Evolutionary conservation across 2,329 filamentous ascomycete species (phyloP).

Genomic region (Aureobasidium sp.): DNA sequence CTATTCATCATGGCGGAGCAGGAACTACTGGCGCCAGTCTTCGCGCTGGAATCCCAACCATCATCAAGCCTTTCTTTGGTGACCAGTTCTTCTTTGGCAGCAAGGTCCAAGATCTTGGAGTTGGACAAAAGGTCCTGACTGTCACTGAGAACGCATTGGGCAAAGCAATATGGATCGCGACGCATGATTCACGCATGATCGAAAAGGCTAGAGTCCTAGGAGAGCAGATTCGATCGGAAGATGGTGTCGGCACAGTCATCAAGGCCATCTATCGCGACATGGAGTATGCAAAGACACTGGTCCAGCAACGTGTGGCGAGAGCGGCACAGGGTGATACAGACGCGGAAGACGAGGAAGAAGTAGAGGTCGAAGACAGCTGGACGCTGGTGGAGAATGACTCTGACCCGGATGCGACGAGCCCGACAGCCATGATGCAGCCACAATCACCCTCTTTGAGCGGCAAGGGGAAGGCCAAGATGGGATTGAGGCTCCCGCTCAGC

Average conservation of each 20-base stretch:
- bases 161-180: conserved; percentile 82
- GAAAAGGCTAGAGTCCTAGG: conserved; percentile 73
- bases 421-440: conserved; percentile 15
- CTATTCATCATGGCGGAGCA: conserved; percentile 86
- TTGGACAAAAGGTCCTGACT: conserved; percentile 81
- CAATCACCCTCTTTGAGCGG: background rate
- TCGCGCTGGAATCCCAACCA: conserved; percentile 82
- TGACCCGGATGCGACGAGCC: conserved; percentile 27
- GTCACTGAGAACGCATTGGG: conserved; percentile 82
- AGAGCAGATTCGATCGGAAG: conserved; percentile 79
- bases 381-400: conserved; percentile 69
- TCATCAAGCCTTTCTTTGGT: conserved; percentile 94
- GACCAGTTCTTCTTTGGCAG: conserved; percentile 95
- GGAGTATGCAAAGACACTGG: conserved; percentile 80
- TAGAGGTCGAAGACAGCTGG: conserved; percentile 49
- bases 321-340: conserved; percentile 22
- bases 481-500: background rate
- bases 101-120: conserved; percentile 84
- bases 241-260: conserved; percentile 82
- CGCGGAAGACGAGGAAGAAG: conserved; percentile 22
- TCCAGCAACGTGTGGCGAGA: conserved; percentile 47
- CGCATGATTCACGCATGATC: conserved; percentile 85
- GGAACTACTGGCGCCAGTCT: conserved; percentile 92
- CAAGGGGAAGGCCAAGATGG: conserved; percentile 1
- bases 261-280: conserved; percentile 90